Evolutionary conservation across 2,329 filamentous ascomycete species (phyloP), one percentile per base, ranked within the genome.

Genomic region (Pseudocercospora macadamiae): DNA sequence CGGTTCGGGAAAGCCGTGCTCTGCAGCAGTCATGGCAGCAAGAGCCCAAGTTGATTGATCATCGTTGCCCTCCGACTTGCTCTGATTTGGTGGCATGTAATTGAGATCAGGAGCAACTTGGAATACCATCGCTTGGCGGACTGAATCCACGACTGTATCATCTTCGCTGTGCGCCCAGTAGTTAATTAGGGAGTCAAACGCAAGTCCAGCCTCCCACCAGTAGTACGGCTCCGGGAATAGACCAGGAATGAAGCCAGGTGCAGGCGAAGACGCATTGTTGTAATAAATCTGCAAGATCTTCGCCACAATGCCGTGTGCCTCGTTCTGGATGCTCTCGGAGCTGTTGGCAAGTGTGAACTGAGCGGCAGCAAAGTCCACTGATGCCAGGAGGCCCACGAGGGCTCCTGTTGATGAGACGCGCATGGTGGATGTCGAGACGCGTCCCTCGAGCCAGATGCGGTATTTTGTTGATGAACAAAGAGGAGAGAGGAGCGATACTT

Each of bases 11-110:
- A 89, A 93, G 62, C 86, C 86, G 67, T 86, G 82, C 75, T 96
- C 91, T 23, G 90, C 89, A 1, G 90, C 91, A 12, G 84, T 84
- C 82, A 95, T 89, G 63, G 89, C 89, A 1, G 90, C 85, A 80
- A 93, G 83, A 16, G 84, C 89, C 91, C 91, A 96, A 74, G 92
- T 91, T 4, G 88, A 86, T 66, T 85, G 82, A 58, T 85, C 83
- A 54, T 85, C 82, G 63, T 74, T 73, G 47, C 82, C 82, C 61
- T 78, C 49, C 2, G 61, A 68, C 47, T 68, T 71, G 37, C 65
- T 67, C 55, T 73, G 70, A 37, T 70, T 70, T 5, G 58, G 57
- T 1, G 86, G 86, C 80, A 89, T 85, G 68, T 82, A 88, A 73
- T 90, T 80, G 58, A 80, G 77, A 7, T 81, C 72, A 0, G 82